phyloP scores from a whole-genome alignment of 768 basidiomycete genomes.

The Hortiboletus flavorubellus region DNA sequence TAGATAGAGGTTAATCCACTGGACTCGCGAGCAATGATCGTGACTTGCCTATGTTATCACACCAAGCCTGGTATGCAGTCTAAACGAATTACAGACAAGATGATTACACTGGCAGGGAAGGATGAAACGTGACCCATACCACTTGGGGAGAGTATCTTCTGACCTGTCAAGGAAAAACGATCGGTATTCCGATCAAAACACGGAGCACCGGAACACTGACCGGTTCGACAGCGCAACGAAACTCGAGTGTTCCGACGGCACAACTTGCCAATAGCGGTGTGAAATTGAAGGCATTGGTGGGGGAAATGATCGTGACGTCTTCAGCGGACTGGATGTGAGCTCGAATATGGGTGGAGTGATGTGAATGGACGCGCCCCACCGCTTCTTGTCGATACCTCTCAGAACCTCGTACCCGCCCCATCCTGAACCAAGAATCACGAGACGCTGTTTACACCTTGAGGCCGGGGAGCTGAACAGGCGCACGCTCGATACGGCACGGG shows the following conservation, averaged over 20 bases:
- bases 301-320: slow-evolving; percentile 69
- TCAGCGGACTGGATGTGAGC: slow-evolving; percentile 3
- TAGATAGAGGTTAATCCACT: slow-evolving; percentile 23
- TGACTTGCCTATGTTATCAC: slow-evolving; percentile 59
- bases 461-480: slow-evolving; percentile 41
- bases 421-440: slow-evolving; percentile 72
- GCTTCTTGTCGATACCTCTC: slow-evolving; percentile 63
- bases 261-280: slow-evolving; percentile 50
- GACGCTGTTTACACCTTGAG: slow-evolving; percentile 34
- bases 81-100: slow-evolving; percentile 19
- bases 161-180: slow-evolving; percentile 35
- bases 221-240: slow-evolving; percentile 75
- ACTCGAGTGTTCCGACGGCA: slow-evolving; percentile 82
- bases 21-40: background rate
- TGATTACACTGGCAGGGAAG: background rate
- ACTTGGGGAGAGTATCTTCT: slow-evolving; percentile 54
- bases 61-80: slow-evolving; percentile 74
- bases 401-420: slow-evolving; percentile 78
- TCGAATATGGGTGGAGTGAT: background rate
- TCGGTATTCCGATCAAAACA: slow-evolving; percentile 3
- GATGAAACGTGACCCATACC: slow-evolving; percentile 33
- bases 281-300: slow-evolving; percentile 44
- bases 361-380: slow-evolving; percentile 51
- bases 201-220: slow-evolving; percentile 38
- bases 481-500: background rate